Base-by-base conservation (phyloP, 176 grass and related monocot species). In the Aegilops tauschii region DNA sequence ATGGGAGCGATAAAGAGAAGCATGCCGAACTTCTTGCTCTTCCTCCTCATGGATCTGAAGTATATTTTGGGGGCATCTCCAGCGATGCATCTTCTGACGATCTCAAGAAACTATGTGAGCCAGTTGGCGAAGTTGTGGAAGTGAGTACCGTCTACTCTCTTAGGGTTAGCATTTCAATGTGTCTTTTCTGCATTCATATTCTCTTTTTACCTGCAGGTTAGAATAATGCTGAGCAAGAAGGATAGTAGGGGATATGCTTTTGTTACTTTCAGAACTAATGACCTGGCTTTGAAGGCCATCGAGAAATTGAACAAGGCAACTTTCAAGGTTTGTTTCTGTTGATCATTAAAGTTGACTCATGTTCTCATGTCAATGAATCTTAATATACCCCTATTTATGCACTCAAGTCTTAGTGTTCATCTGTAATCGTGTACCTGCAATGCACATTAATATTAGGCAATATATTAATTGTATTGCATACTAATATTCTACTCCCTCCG, bases 41-140 rank as follows among this genome's bases (percentile, higher is more conserved):
- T 83, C 93, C 96, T 83, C 96, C 96, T 79, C 96, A 98, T 87
- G 96, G 96, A 36, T 95, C 92, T 40, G 93, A 98, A 85, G 85
- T 98, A 75, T 94, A 94, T 77, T 42, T 98, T 83, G 96, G 92
- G 7, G 87, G 90, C 40, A 86, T 98, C 28, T 79, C 96, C 87
- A 83, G 56, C 59, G 34, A 83, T 90, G 81, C 69, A 83, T 94
- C 86, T 35, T 87, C 91, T 88, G 90, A 98, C 82, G 92, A 98
- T 56, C 73, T 98, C 31, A 96, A 87, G 86, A 77, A 28, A 65
- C 86, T 98, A 74, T 98, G 94, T 37, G 86, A 96, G 72, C 71
- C 90, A 30, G 81, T 88, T 87, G 96, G 93, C 87, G 93, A 98
- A 69, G 93, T 98, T 47, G 81, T 85, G 27, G 96, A 98, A 93